Evolutionary conservation across 352 stramenopile species (phyloP), one percentile per base, ranked within the genome.

Genomic region (Phytophthora parvispora): DNA sequence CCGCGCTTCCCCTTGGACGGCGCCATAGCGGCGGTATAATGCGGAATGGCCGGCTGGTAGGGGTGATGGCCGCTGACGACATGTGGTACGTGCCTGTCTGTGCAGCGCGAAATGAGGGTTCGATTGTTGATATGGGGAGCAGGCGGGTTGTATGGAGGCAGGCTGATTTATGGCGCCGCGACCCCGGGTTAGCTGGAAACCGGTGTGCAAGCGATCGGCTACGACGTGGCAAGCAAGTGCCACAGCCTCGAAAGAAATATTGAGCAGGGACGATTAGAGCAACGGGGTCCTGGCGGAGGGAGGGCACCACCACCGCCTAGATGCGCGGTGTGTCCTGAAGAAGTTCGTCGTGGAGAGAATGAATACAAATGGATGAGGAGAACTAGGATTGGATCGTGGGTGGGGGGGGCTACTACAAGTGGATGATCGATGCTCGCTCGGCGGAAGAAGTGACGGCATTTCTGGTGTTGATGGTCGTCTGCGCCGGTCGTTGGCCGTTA

Each of bases 1-100:
- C 54, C 47, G 55, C 68, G 69, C 57, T 70, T 77, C 31, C 63
- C 69, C 61, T 66, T 69, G 18, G 42, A 50, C 50, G 52, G 54
- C 56, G 45, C 36, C 68, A 76, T 76, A 20, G 32, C 15, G 25
- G 34, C 45, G 45, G 52, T 18, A 69, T 40, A 76, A 58, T 66
- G 67, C 67, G 60, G 59, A 72, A 55, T 57, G 43, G 54, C 25
- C 36, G 50, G 54, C 34, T 51, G 25, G 54, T 50, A 51, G 34
- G 31, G 52, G 22, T 18, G 51, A 15, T 58, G 34, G 32, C 52
- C 32, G 7, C 52, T 50, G 38, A 53, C 36, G 55, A 24, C 25
- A 34, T 29, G 49, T 38, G 48, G 48, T 55, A 55, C 49, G 49
- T 55, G 27, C 27, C 27, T 55, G 49, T 52, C 45, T 29, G 45